phyloP scores from a whole-genome alignment of 768 basidiomycete genomes.

The Rhodotorula diobovata region DNA sequence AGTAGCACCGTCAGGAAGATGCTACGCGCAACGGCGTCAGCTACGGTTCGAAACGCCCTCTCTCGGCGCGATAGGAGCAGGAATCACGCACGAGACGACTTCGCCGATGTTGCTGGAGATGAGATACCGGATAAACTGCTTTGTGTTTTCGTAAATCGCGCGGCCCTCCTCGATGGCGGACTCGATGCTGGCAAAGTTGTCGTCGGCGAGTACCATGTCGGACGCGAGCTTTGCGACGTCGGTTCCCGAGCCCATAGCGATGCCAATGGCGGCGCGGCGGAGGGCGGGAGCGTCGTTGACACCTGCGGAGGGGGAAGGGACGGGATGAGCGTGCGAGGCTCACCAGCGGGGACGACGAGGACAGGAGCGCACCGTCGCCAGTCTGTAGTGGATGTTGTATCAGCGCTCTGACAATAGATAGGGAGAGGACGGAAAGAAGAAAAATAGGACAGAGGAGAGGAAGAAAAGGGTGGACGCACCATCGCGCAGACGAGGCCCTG shows the following conservation, averaged over 20 bases:
- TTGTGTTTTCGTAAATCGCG: conserved; percentile 98
- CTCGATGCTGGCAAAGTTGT: conserved; percentile 97
- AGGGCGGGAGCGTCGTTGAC: conserved; percentile 97
- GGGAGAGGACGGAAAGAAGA: background rate
- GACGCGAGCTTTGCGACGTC: conserved; percentile 97
- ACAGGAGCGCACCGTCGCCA: no score
- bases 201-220: conserved; percentile 95
- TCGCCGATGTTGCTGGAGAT: conserved; percentile 96
- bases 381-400: no score
- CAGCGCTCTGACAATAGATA: no score
- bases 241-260: conserved; percentile 98
- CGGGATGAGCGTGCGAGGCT: no score
- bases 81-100: conserved; percentile 57
- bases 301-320: no score
- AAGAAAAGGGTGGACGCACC: no score
- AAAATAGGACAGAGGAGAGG: background rate
- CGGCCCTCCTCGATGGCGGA: conserved; percentile 94
- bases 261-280: conserved; percentile 95
- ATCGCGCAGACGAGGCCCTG: conserved; percentile 92
- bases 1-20: conserved; percentile 96
- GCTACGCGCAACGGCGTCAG: no score
- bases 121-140: conserved; percentile 98
- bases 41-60: no score
- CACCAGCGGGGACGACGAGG: no score
- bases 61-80: no score